Evolutionary conservation across 2,329 filamentous ascomycete genomes (phyloP).

Genomic region (Taxawa tesnikishii): DNA sequence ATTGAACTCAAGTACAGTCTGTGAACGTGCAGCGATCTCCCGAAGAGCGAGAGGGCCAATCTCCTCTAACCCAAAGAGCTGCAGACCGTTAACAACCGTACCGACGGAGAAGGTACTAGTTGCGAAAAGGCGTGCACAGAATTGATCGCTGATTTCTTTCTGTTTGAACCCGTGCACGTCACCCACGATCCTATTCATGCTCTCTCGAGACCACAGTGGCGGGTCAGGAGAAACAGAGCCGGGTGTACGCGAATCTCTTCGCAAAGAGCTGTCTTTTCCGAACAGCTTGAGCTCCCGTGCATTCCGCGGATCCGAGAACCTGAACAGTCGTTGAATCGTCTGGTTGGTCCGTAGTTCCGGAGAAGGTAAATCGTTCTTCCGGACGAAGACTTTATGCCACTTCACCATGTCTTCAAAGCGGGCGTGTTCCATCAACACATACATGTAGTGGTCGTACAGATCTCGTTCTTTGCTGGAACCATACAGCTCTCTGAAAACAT

Average conservation of each 20-base stretch:
- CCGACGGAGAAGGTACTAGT: constrained; percentile 62
- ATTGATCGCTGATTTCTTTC: constrained; percentile 47
- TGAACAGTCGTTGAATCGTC: constrained; percentile 18
- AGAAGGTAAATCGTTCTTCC: constrained; percentile 24
- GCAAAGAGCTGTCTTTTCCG: neutral
- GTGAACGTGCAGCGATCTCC: constrained; percentile 59
- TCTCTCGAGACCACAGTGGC: constrained; percentile 12
- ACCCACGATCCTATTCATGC: constrained; percentile 23
- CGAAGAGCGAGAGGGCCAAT: constrained; percentile 69
- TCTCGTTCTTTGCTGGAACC: constrained; percentile 20
- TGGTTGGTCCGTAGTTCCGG: constrained; percentile 17
- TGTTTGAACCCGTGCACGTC: constrained; percentile 29
- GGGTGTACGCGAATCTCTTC: neutral
- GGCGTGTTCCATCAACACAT: constrained; percentile 16
- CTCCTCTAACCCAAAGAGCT: constrained; percentile 55
- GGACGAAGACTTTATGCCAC: constrained; percentile 28
- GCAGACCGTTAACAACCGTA: constrained; percentile 56
- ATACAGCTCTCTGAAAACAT: constrained; percentile 24
- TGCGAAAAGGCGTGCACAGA: constrained; percentile 74
- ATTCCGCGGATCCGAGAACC: too few relatives aligned
- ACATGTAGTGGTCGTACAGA: constrained; percentile 30
- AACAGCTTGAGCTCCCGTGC: too few relatives aligned
- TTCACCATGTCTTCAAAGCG: constrained; percentile 16
- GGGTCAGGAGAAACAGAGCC: neutral
- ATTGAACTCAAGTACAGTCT: constrained; percentile 42